Evolutionary conservation across 768 basidiomycete species (phyloP), one percentile per base, ranked within the genome.

Genomic region (Dentipellis sp.): DNA sequence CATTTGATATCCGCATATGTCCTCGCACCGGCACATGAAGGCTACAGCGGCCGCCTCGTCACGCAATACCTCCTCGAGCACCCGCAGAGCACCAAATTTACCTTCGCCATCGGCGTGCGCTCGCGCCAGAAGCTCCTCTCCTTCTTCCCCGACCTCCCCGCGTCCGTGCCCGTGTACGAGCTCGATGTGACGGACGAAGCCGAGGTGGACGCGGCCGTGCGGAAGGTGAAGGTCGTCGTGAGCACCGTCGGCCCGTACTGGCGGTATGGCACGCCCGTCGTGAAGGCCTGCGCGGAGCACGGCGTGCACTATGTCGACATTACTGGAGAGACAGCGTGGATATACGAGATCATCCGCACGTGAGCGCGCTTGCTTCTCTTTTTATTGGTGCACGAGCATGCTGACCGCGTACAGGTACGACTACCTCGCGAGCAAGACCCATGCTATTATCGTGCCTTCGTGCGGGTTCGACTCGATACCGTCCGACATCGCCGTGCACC

Each of bases 251-350:
- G 91, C 1, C 89, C 90, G 1, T 93, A 78, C 65, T 84, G 80
- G 78, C 65, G 66, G 6, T 88, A 77, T 71, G 87, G 90, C 2
- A 82, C 82, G n/a, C 76, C 81, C 9, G 84, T 93, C 11, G 87
- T 91, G 17, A 65, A 80, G 56, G 84, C 87, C 4, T 95, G 93
- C 59, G 87, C 84, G 4, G 72, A 72, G 37, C 72, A 86, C 56
- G 84, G 88, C 5, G 78, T 81, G 7, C 91, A 94, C 68, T 95
- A 95, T 66, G 82, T 92, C 23, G 94, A 97, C 68, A 72, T 94
- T 36, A 82, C 86, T 1, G 86, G 88, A 8, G 92, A 94, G 67
- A 69, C 77, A 0, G 70, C 74, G 2, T 93, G 85, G 82, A 77
- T 87, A 48, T 71, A 70, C 58, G 71, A 81, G 12, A 84, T 91